Evolutionary conservation across 371 early-diverging fungal species (phyloP), one percentile per base, ranked within the genome.

Genomic region (Parasitella parasitica): DNA sequence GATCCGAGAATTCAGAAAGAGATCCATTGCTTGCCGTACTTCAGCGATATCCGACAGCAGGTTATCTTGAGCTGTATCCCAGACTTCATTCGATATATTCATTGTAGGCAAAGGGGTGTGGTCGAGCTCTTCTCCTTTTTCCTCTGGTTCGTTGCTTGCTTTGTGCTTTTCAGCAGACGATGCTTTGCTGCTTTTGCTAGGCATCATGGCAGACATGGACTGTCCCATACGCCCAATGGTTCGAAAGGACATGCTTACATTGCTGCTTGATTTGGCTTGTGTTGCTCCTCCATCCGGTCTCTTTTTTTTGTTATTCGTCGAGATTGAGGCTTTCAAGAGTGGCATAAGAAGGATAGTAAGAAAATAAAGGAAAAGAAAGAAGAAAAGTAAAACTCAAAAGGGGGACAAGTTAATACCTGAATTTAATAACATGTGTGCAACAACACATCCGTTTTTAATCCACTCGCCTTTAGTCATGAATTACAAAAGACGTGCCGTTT

Each of bases 271-370:
- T 72, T 89, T 90, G 49, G 89, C 86, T n/a, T n/a, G n/a, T n/a
- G n/a, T n/a, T 61, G 80, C 77, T 64, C 83, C 75, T 70, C 97
- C 98, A 24, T 87, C 84, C 12, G 97, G 96, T 18, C 92, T 88
- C 72, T 91, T 93, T 70, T 86, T 84, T 70, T 90, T 90, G 55
- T 72, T 95, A 93, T 83, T 94, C 94, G 52, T n/a, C n/a, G 92
- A 72, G 61, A 69, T 64, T 94, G 58, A 48, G 57, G 59, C 39
- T 9, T 12, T 66, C 22, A 55, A 35, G 48, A 50, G 28, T 38
- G 58, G 39, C 63, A 61, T 56, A 48, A 13, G n/a, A 27, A 30
- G 54, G 46, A 36, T 35, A 66, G 34, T 54, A 13, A 12, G 13
- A 13, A 36, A 39, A 7, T 37, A 58, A 50, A 15, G 37, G 18